These are phyloP conservation scores for Phaeosphaeriaceae sp. DNA, from an alignment of 2,329 filamentous ascomycete species.

Conservation along the genomic window DNA sequence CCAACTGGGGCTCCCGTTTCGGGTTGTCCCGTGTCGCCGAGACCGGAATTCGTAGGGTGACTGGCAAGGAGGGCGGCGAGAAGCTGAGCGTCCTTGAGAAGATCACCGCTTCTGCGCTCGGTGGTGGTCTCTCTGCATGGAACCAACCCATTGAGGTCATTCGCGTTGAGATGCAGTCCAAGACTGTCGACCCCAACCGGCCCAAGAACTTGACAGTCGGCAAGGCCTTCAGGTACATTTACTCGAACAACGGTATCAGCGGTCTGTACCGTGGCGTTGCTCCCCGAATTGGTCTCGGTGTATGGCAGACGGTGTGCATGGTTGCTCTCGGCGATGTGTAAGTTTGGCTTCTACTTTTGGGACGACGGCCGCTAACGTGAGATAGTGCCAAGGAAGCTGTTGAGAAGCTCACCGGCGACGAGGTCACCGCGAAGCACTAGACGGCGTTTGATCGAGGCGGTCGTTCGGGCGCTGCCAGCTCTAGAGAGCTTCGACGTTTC, in stretches of 20 bases:
- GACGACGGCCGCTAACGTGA: constrained; percentile 27
- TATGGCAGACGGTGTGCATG: constrained; percentile 99
- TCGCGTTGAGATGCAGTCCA: constrained; percentile 99
- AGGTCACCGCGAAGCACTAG: constrained; percentile 71
- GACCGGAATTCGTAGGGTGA: constrained; percentile 79
- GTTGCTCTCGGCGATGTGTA: constrained; percentile 98
- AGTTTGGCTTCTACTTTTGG: constrained; percentile 53
- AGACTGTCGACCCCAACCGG: constrained; percentile 95
- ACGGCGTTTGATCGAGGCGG: constrained; percentile 28
- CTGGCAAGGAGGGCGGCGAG: constrained; percentile 79
- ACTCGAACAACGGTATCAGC: constrained; percentile 83
- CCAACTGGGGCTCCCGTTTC: constrained; percentile 98
- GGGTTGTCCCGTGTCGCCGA: constrained; percentile 92
- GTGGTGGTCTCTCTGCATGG: constrained; percentile 96
- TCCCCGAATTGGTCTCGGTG: constrained; percentile 89
- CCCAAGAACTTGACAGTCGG: constrained; percentile 99
- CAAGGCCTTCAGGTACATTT: constrained; percentile 85
- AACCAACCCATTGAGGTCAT: constrained; percentile 99
- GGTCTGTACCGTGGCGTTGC: constrained; percentile 95
- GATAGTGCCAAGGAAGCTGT: constrained; percentile 69
- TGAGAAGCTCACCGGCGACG: constrained; percentile 69
- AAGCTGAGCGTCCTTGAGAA: constrained; percentile 85
- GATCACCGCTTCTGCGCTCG: constrained; percentile 82
- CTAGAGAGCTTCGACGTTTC: constrained; percentile 8
- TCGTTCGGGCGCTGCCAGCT: neutral